Base-by-base conservation (phyloP, 306 rosid genomes). In the Ormosia semicastrata region DNA sequence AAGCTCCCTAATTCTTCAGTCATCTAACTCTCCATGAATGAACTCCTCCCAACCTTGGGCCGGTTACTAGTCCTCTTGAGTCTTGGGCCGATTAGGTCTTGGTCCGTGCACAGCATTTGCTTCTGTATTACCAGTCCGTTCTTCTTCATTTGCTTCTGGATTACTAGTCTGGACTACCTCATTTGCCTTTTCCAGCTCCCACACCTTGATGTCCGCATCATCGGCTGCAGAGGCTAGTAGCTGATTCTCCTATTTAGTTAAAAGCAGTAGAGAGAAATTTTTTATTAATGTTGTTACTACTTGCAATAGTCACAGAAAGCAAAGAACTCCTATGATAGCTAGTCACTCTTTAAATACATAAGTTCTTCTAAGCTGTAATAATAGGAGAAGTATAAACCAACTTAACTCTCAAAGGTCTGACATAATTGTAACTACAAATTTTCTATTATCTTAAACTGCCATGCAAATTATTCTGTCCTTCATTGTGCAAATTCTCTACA, bases 141-240 rank as follows among this genome's bases (percentile, higher is more conserved):
- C 24, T 24, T 24, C 24, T 24, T 24, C 57, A 52, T 52, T 14
- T 2, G 57, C 18, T n/a, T 52, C 57, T 52, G 24, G 57, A 52
- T 52, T 52, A 0, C 57, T 14, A 14, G 18, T 24, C 2, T 14
- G 4, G 8, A 37, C 6, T 37, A 13, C 57, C 13, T 14, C 57
- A n/a, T 52, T 52, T 52, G 18, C 24, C 4, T n/a, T 2, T 52
- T 52, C 57, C 14, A 52, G 88, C 90, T 89, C 91, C 97, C 97
- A 87, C 73, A 88, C 68, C 85, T 85, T 89, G 70, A 92, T 65
- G 1, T 85, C 75, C 56, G 90, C 97, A 15, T 87, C 97, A 71
- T 88, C 94, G 14, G 90, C 83, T 6, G 90, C 89, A 34, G 92
- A 88, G 81, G 92, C 97, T 46, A 92, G 89, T 6, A 87, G 83